Percentiles rank a stretch among this genome's conserved stretches.
phyloP scores from a whole-genome alignment of 2,329 filamentous ascomycete species.

The Clarireedia monteithiana region DNA sequence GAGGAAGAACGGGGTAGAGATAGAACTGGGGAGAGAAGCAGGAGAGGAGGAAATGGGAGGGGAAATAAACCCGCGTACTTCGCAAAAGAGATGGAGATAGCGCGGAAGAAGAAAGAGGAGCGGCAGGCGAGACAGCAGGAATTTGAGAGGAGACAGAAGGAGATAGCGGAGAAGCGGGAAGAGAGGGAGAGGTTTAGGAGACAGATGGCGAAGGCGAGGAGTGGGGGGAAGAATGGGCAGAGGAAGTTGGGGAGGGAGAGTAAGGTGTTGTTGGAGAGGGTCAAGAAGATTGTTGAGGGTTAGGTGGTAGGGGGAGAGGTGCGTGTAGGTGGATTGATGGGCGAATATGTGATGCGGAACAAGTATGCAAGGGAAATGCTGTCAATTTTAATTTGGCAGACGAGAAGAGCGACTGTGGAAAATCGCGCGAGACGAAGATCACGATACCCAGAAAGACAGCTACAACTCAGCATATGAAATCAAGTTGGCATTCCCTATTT shows the following conservation, averaged over 20 bases:
- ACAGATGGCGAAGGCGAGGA: constrained; percentile 41
- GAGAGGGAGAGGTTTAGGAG: constrained; percentile 42
- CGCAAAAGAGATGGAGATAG: constrained; percentile 31
- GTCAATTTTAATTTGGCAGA: too few species aligned
- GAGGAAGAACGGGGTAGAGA: background rate
- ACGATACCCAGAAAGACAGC: too few species aligned
- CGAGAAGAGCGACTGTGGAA: too few species aligned
- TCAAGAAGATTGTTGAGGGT: constrained; percentile 40
- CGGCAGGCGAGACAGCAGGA: constrained; percentile 41
- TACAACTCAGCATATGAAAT: too few species aligned
- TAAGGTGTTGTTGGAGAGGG: constrained; percentile 54
- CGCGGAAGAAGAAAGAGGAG: constrained; percentile 43
- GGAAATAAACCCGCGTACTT: constrained; percentile 30
- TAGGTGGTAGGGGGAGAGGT: constrained; percentile 9
- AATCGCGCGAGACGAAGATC: too few species aligned
- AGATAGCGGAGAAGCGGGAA: constrained; percentile 50
- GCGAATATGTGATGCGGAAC: too few species aligned
- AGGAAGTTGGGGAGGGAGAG: constrained; percentile 63
- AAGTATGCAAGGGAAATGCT: too few species aligned
- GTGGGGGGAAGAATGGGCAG: constrained; percentile 56
- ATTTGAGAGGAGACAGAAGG: constrained; percentile 44
- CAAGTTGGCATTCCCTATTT: too few species aligned
- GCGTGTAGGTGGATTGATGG: too few species aligned
- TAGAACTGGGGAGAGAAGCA: background rate
- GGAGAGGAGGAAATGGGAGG: constrained; percentile 7